These are phyloP conservation scores for Cercospora beticola DNA, from an alignment of 2,329 filamentous ascomycete species.

Conservation along the genomic window DNA sequence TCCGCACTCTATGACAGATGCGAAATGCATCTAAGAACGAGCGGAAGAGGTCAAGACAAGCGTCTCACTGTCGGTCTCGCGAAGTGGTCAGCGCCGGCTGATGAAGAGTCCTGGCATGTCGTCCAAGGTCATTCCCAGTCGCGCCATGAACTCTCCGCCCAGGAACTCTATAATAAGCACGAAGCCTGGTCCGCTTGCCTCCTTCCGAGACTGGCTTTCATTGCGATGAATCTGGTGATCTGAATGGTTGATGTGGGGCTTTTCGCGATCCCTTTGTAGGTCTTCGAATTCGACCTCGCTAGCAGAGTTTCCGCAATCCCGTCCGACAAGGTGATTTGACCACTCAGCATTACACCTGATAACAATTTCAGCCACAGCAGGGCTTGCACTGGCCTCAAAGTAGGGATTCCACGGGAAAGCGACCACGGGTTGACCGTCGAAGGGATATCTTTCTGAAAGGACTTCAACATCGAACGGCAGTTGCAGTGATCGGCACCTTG, in stretches of 20 bases:
- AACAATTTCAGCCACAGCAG: no score
- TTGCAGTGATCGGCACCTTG: not conserved
- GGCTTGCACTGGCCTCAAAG: no score
- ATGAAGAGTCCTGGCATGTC: not conserved
- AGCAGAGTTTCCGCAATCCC: no score
- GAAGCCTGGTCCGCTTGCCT: not conserved
- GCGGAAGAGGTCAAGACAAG: not conserved
- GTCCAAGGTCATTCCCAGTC: not conserved
- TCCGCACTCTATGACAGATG: not conserved
- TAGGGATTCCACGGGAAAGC: no score
- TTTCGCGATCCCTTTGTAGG: no score
- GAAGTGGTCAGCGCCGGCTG: not conserved
- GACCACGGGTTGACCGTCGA: no score
- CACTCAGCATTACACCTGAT: no score
- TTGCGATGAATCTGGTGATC: not conserved
- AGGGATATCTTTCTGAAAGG: not conserved
- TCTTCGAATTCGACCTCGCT: no score
- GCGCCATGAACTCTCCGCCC: not conserved
- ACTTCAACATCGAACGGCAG: not conserved
- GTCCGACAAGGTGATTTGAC: no score
- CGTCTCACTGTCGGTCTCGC: not conserved
- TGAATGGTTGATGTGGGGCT: not conserved
- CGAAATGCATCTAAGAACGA: not conserved
- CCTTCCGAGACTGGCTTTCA: not conserved
- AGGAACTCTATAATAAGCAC: not conserved